Percentiles rank a stretch among this genome's conserved stretches.
Conservation (phyloP, 1,139 yeast genomes). For the Wickerhamomyces sp. region DNA sequence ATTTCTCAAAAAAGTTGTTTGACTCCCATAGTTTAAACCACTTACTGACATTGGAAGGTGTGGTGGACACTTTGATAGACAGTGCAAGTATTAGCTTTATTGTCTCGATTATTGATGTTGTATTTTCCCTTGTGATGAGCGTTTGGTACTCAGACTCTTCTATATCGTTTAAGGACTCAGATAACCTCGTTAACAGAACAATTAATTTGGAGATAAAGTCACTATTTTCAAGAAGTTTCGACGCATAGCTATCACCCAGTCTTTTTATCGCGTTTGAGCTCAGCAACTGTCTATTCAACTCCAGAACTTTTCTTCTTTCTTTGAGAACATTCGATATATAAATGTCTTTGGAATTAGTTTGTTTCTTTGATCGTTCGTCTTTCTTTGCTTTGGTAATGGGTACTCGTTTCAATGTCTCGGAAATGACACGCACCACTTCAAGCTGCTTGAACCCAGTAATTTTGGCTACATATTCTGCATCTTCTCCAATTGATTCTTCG, state of each 20-base stretch:
- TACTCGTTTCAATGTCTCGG: constrained; percentile 35
- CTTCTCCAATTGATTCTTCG: constrained; percentile 7
- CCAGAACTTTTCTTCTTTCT: constrained; percentile 37
- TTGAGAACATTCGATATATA: constrained; percentile 35
- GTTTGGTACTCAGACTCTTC: constrained; percentile 16
- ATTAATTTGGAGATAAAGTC: constrained; percentile 16
- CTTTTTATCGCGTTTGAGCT: constrained; percentile 14
- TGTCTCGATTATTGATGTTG: constrained; percentile 36
- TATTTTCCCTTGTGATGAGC: constrained; percentile 28
- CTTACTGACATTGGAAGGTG: constrained; percentile 29
- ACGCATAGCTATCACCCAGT: constrained; percentile 20
- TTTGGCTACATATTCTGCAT: constrained; percentile 30
- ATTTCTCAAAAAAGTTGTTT: constrained; percentile 36
- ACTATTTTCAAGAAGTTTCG: constrained; percentile 26
- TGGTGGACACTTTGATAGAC: constrained; percentile 32
- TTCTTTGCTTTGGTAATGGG: constrained; percentile 23
- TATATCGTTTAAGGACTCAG: constrained; percentile 29
- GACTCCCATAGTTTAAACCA: constrained; percentile 58
- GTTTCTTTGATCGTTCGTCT: constrained; percentile 31
- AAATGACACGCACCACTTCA: constrained; percentile 45
- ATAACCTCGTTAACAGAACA: constrained; percentile 4
- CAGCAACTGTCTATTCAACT: constrained; percentile 14
- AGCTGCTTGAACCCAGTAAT: constrained; percentile 32
- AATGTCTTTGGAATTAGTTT: constrained; percentile 25
- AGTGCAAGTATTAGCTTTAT: constrained; percentile 41